Base-by-base conservation (phyloP, 2,329 filamentous ascomycete genomes). In the Clarireedia homoeocarpa region DNA sequence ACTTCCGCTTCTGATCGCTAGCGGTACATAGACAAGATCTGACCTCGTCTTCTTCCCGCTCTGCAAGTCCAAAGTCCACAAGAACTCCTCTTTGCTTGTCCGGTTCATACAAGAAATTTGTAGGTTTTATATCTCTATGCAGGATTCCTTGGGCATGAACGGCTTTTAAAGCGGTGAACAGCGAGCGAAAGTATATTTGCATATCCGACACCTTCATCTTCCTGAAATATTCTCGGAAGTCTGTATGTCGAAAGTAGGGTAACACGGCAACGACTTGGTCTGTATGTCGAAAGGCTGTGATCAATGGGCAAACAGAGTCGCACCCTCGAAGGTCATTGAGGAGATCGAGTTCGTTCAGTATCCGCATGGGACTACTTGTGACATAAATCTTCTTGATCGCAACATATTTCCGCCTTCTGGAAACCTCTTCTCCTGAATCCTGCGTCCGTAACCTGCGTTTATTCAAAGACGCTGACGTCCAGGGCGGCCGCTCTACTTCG, bases 341-440 rank as follows among this genome's bases (percentile, higher is more conserved):
- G 23, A 99, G 80, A 66, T 97, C 92, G 17, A 99, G 84, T 72
- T 99, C 94, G 73, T 99, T 99, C 68, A 95, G 83, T 64, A 99
- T 97, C 47, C 94, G 88, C 27, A 85, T 80, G 0, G 94, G 94
- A 63, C 91, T 96, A 60, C 91, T 96, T 0, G 95, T 99, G 62
- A 97, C 94, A 71, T 99, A 99, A 65, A 99, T 99, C 75, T 99
- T 99, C 75, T 99, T 99, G 72, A 99, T 89, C 20, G 95, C 94
- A 60, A 99, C 95, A 67, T 86, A 97, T 69, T 87, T 89, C 54
- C 74, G 74, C 42, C 70, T 71, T 23, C 65, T 68, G 20, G 68
- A 63, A 53, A 70, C 65, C 40, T 66, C 42, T 47, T 64, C 59
- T 51, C 65, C 47, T 49, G 61, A 59, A 30, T 59, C 51, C 58